Evolutionary conservation across 2,329 filamentous ascomycete species (phyloP).

Genomic region (Aspergillus brunneoviolaceus): DNA sequence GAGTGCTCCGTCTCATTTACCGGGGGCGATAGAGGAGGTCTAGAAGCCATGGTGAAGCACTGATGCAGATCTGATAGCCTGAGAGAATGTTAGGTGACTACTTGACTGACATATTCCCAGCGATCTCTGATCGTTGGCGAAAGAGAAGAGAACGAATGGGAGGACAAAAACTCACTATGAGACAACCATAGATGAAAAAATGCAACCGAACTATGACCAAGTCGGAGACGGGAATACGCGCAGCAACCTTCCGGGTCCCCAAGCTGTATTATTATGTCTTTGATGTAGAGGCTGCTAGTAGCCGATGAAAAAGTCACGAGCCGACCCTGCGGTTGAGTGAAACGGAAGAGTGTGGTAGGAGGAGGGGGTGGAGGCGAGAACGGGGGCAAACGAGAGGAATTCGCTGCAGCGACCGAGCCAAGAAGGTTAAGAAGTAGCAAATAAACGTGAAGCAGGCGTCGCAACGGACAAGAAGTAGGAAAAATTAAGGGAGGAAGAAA

Average conservation of each 20-base stretch:
- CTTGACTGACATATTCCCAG: background rate
- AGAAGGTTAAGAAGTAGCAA: too few relatives aligned
- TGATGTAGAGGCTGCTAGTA: background rate
- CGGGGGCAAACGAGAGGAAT: background rate
- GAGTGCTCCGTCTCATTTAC: slow-evolving; percentile 57
- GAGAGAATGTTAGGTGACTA: background rate
- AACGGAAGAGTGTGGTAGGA: background rate
- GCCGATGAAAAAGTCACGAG: background rate
- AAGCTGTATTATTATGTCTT: background rate
- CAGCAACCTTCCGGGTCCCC: background rate
- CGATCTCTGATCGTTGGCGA: background rate
- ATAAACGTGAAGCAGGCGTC: too few relatives aligned
- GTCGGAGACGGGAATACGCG: background rate
- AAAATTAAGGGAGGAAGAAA: background rate
- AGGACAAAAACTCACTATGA: background rate
- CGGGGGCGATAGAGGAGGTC: slow-evolving; percentile 39
- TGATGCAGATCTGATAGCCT: background rate
- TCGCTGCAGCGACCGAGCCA: background rate
- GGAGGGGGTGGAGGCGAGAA: background rate
- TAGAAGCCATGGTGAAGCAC: slow-evolving; percentile 42
- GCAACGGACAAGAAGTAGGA: background rate
- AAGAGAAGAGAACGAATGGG: background rate
- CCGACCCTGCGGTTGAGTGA: slow-evolving; percentile 3
- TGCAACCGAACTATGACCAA: background rate
- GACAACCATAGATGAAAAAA: background rate